phyloP scores from a whole-genome alignment of 208 protist species.

The Acanthamoeba sp. region DNA sequence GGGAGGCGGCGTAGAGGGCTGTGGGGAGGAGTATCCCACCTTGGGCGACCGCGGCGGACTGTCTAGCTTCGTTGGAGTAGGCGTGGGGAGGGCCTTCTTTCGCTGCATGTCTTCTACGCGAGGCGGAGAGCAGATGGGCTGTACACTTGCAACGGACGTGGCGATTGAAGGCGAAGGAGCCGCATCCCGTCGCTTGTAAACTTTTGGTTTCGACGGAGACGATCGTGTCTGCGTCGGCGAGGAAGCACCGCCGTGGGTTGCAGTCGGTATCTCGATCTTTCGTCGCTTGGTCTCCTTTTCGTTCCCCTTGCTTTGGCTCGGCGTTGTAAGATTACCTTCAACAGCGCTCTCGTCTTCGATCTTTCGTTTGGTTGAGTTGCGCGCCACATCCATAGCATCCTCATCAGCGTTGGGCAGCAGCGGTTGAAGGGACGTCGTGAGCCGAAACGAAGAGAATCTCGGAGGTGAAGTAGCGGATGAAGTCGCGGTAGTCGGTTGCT shows the following conservation, averaged over 20 bases:
- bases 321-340: not conserved
- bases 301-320: not conserved
- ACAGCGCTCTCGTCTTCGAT: not conserved
- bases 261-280: not conserved
- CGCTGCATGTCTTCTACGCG: too few relatives aligned
- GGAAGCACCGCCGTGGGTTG: not conserved
- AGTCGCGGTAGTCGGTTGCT: not conserved
- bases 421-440: slow-evolving; percentile 34
- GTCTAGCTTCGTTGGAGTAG: not conserved
- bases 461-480: not conserved
- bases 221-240: not conserved
- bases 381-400: not conserved
- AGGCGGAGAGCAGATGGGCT: too few relatives aligned
- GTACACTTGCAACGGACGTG: too few relatives aligned
- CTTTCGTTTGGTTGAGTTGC: not conserved
- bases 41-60: not conserved
- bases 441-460: not conserved
- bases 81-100: too few relatives aligned
- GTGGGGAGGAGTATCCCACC: not conserved
- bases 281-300: not conserved
- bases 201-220: not conserved
- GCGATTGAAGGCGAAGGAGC: too few relatives aligned
- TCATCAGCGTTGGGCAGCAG: not conserved
- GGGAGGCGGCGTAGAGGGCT: not conserved
- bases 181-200: not conserved